Conservation (phyloP, 2,329 filamentous ascomycete genomes). For the Colletotrichum sp. region DNA sequence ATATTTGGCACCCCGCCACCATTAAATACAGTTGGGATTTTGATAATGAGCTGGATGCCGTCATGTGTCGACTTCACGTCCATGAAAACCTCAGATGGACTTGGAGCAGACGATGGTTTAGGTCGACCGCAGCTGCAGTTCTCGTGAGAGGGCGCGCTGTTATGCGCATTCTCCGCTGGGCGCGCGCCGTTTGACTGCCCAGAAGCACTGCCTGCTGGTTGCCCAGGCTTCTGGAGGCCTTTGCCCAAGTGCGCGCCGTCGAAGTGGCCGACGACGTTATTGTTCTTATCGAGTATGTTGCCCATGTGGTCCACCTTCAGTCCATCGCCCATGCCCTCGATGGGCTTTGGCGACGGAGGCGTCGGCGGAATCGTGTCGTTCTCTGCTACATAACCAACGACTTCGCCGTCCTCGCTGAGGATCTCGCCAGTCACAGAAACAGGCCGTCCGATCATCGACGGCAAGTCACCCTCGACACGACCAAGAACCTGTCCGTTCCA, state of each 20-base stretch:
- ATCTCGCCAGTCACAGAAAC: conserved; percentile 53
- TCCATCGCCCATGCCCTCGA: conserved; percentile 40
- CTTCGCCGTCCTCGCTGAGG: conserved; percentile 44
- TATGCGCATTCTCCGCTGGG: conserved; percentile 25
- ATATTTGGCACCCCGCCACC: conserved; percentile 35
- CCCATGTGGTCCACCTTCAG: conserved; percentile 48
- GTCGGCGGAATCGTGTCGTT: conserved; percentile 36
- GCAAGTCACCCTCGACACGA: conserved; percentile 58
- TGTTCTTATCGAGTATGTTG: conserved; percentile 50
- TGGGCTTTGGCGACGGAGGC: conserved; percentile 28
- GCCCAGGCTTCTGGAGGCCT: conserved; percentile 45
- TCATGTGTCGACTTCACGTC: conserved; percentile 64
- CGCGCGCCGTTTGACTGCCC: not conserved
- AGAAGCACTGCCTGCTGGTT: not conserved
- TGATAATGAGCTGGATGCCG: conserved; percentile 62
- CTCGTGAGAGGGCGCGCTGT: conserved; percentile 27
- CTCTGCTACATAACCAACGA: conserved; percentile 50
- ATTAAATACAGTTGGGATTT: conserved; percentile 61
- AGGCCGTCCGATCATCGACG: conserved; percentile 56
- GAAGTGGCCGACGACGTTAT: conserved; percentile 53
- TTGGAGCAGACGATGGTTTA: conserved; percentile 41
- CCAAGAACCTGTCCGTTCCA: conserved; percentile 56
- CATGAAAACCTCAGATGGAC: conserved; percentile 59
- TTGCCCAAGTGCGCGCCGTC: conserved; percentile 38
- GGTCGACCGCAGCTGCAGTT: conserved; percentile 32